Conservation (phyloP, 2,329 filamentous ascomycete species). For the Pseudogymnoascus sp. region DNA sequence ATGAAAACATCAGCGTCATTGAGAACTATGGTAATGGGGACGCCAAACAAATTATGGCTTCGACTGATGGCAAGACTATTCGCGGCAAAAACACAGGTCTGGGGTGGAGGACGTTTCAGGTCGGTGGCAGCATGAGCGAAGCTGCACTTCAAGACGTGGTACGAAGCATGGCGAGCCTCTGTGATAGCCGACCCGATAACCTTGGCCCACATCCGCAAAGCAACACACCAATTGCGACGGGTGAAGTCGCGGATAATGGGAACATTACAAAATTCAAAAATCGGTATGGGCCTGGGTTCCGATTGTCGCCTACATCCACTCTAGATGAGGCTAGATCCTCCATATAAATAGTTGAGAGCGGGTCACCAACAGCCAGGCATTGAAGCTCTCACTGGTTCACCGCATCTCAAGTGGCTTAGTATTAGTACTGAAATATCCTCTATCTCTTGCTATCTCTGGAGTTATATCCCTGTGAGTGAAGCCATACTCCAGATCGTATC, state of each 20-base stretch:
- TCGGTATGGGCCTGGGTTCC: slow-evolving; percentile 20
- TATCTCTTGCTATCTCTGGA: too few relatives aligned
- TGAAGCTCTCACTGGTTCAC: neutral
- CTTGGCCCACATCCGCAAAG: slow-evolving; percentile 12
- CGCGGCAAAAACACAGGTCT: slow-evolving; percentile 28
- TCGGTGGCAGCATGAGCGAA: slow-evolving; percentile 29
- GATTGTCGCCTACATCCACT: slow-evolving; percentile 4
- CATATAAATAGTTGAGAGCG: neutral
- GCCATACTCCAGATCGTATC: too few relatives aligned
- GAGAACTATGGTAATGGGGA: slow-evolving; percentile 32
- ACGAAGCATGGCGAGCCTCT: slow-evolving; percentile 24
- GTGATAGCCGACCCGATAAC: slow-evolving; percentile 15
- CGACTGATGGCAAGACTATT: slow-evolving; percentile 28
- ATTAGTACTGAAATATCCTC: too few relatives aligned
- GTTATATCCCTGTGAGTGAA: too few relatives aligned
- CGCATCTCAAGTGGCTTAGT: too few relatives aligned
- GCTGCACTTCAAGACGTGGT: slow-evolving; percentile 27
- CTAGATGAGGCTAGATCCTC: neutral
- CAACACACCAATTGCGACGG: slow-evolving; percentile 10
- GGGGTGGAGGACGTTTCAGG: slow-evolving; percentile 29
- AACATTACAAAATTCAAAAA: slow-evolving; percentile 20
- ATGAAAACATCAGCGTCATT: slow-evolving; percentile 29
- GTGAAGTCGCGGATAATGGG: slow-evolving; percentile 12
- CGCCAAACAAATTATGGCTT: slow-evolving; percentile 32
- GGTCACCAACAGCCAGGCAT: neutral